phyloP scores from a whole-genome alignment of 2,329 filamentous ascomycete species.

The Pseudogymnoascus sp. region DNA sequence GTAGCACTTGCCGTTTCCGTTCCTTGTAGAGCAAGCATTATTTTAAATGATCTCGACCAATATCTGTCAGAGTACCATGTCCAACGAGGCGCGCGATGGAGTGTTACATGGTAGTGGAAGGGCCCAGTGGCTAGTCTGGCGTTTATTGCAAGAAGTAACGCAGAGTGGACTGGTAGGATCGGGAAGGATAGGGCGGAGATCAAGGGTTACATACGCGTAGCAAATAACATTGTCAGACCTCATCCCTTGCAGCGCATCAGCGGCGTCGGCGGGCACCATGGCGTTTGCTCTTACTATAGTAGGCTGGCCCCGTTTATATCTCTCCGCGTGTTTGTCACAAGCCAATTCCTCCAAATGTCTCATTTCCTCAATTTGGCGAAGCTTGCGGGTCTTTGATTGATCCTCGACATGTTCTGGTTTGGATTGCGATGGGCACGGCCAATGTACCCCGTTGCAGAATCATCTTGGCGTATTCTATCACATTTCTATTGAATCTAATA shows the following conservation, averaged over 20 bases:
- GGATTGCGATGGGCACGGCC: neutral
- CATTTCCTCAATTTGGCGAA: neutral
- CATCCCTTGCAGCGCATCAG: neutral
- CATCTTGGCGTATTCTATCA: neutral
- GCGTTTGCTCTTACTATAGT: neutral
- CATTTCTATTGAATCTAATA: neutral
- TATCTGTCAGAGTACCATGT: neutral
- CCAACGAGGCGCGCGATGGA: neutral
- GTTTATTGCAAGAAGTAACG: neutral
- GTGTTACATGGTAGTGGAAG: neutral
- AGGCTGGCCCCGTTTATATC: neutral
- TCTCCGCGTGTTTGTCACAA: neutral
- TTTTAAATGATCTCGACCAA: neutral
- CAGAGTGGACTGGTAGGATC: neutral
- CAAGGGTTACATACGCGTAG: neutral
- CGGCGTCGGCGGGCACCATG: neutral
- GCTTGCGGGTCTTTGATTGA: slow-evolving; percentile 5
- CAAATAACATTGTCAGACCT: neutral
- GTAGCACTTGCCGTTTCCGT: neutral
- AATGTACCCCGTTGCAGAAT: neutral
- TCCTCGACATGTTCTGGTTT: neutral
- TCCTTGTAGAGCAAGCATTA: neutral
- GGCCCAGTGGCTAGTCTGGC: neutral
- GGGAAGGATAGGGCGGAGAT: neutral
- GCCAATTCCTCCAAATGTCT: neutral